Percentiles rank a stretch among this genome's conserved stretches.
Evolutionary conservation across 208 protist genomes (phyloP).

Genomic region (Trypanosoma theileri): DNA sequence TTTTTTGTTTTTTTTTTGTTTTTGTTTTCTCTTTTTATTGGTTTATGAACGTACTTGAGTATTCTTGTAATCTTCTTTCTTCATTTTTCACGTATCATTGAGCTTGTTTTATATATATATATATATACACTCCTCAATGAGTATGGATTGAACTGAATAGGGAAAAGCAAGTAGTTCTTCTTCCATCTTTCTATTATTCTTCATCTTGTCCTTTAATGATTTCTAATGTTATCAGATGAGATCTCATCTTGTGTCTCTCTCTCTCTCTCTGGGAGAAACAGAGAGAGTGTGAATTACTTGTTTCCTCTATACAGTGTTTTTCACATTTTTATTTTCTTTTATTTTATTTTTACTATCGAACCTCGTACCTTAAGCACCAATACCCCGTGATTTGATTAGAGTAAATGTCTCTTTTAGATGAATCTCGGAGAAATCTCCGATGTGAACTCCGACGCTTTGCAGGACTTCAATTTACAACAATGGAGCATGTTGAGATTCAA

Average conservation of each 20-base stretch:
- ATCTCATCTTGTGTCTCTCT: too few relatives aligned
- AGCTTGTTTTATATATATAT: too few relatives aligned
- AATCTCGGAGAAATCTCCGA: constrained; percentile 19
- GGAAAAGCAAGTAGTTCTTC: too few relatives aligned
- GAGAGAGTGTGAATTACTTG: too few relatives aligned
- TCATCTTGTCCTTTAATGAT: too few relatives aligned
- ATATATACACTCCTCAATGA: too few relatives aligned
- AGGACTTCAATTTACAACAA: background rate
- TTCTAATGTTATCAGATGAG: too few relatives aligned
- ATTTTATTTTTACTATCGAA: background rate
- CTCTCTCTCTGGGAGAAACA: too few relatives aligned
- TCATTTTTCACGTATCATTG: background rate
- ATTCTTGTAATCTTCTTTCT: constrained; percentile 22
- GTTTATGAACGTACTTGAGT: constrained; percentile 12
- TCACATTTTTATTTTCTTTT: background rate
- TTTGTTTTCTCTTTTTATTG: constrained; percentile 9
- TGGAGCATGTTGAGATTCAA: constrained; percentile 8
- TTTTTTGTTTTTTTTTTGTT: constrained; percentile 4
- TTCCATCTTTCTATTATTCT: too few relatives aligned
- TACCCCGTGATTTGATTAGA: background rate
- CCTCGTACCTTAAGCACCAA: background rate
- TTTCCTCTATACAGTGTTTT: constrained; percentile 1
- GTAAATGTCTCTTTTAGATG: constrained; percentile 19
- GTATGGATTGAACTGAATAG: too few relatives aligned
- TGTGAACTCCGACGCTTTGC: constrained; percentile 15